Evolutionary conservation across 805 yeast species (phyloP).

Genomic region (Spathaspora hagerdaliae): DNA sequence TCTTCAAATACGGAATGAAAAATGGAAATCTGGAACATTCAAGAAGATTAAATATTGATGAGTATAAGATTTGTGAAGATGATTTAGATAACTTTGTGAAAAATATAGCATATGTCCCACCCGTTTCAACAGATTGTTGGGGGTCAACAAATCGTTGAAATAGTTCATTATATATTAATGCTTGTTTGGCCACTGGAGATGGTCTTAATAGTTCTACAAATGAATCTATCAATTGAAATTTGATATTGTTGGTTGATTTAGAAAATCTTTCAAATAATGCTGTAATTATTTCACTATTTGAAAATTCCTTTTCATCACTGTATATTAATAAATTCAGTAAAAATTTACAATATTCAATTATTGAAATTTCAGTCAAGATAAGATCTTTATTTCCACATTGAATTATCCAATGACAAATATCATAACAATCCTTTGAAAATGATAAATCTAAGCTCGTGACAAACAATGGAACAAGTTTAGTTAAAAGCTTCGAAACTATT

Average conservation of each 20-base stretch:
- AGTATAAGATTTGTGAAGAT: constrained; percentile 26
- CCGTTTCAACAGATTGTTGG: constrained; percentile 32
- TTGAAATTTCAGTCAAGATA: constrained; percentile 35
- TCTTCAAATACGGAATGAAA: constrained; percentile 25
- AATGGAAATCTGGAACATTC: constrained; percentile 33
- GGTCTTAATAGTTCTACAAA: neutral
- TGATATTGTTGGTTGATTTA: constrained; percentile 14
- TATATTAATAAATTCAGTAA: constrained; percentile 23
- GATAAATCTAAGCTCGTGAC: constrained; percentile 12
- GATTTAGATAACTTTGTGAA: constrained; percentile 25
- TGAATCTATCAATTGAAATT: constrained; percentile 10
- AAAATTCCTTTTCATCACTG: constrained; percentile 19
- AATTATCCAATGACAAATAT: constrained; percentile 44
- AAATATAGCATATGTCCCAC: constrained; percentile 36
- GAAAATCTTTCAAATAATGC: constrained; percentile 4
- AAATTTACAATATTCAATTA: constrained; percentile 26
- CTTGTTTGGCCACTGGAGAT: neutral
- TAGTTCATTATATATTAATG: constrained; percentile 21
- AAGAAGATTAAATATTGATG: constrained; percentile 37
- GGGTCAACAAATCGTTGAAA: constrained; percentile 28
- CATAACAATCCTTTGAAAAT: constrained; percentile 41
- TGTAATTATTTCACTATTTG: constrained; percentile 4
- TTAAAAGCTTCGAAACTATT: constrained; percentile 28
- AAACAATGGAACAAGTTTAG: constrained; percentile 23
- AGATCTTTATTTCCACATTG: constrained; percentile 36